These are phyloP conservation scores for Globisporangium cylindrosporum DNA, from an alignment of 352 stramenopile species.

Conservation along the genomic window DNA sequence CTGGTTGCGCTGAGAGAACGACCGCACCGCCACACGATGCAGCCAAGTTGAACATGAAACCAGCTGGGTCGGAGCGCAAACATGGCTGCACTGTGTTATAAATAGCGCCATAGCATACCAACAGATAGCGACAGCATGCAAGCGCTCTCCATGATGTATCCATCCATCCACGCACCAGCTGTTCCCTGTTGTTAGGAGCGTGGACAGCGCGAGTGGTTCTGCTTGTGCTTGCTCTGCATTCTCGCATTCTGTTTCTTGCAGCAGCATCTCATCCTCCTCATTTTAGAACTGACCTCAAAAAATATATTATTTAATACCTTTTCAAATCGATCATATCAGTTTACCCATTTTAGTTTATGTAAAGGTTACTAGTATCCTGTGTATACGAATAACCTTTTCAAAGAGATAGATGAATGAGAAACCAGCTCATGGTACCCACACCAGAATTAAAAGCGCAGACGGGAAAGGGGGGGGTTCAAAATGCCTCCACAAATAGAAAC, in stretches of 20 bases:
- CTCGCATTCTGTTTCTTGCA: not conserved
- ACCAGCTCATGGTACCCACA: not conserved
- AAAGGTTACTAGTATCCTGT: not conserved
- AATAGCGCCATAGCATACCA: not conserved
- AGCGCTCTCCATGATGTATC: not conserved
- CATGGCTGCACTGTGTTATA: conserved; percentile 1
- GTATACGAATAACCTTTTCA: not conserved
- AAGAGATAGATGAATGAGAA: not conserved
- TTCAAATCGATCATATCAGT: not conserved
- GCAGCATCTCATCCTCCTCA: conserved; percentile 12
- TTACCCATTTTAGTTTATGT: not conserved
- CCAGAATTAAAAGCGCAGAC: not conserved
- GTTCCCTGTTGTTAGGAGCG: not conserved
- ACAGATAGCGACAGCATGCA: not conserved
- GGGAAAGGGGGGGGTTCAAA: not conserved
- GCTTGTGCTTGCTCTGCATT: not conserved
- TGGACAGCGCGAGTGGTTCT: not conserved
- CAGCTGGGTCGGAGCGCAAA: not conserved
- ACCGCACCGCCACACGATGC: not conserved
- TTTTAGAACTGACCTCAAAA: conserved; percentile 7
- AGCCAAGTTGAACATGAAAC: conserved; percentile 6
- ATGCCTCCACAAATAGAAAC: conserved; percentile 11
- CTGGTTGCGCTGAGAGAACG: no score
- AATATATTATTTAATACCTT: not conserved
- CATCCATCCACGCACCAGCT: not conserved